Base-by-base conservation (phyloP, 1,284 basidiomycete species). In the Apiotrichum montevideense region DNA sequence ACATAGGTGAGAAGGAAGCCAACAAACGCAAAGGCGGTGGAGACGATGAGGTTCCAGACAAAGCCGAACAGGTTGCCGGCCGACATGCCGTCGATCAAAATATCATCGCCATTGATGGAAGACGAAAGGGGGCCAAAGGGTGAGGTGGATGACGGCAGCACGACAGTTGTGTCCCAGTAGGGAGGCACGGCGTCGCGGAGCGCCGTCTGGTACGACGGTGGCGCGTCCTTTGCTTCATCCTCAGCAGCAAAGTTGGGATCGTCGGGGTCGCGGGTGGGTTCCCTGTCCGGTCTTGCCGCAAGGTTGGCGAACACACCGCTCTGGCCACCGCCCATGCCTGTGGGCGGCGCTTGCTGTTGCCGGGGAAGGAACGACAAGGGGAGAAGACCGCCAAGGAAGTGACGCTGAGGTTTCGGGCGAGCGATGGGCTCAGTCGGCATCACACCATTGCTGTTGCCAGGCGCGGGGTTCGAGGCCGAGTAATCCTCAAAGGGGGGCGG, bases 241-340 rank as follows among this genome's bases (percentile, higher is more conserved):
- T 94, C 91, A 7, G 87, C 90, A 29, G 73, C 52, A 85, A 83
- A 67, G 85, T 73, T 88, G 68, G 71, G 83, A 77, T 72, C 75
- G 72, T 59, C 63, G n/a, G 61, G 65, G 42, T 80, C 80, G 0
- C 39, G 47, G 10, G 35, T 37, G 21, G 21, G 21, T 21, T 21
- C 21, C 21, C 21, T 21, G 9, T 49, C 47, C 8, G 47, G 47
- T 72, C 97, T 95, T 0, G 95, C 96, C 60, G 84, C 86, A 40
- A 99, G 85, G 71, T 98, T 99, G 46, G 88, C 86, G 74, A 98
- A 99, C 5, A 99, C 94, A 11, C 95, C 95, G 67, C 96, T 93
- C 67, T 95, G 93, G 46, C 88, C 85, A 8, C 81, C 82, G 1
- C 90, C 87, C 14, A 68, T 52, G 0, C 66, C 61, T 4, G 54